These are phyloP conservation scores for Phialocephala sp. DNA, from an alignment of 2,329 filamentous ascomycete species.

Conservation along the genomic window DNA sequence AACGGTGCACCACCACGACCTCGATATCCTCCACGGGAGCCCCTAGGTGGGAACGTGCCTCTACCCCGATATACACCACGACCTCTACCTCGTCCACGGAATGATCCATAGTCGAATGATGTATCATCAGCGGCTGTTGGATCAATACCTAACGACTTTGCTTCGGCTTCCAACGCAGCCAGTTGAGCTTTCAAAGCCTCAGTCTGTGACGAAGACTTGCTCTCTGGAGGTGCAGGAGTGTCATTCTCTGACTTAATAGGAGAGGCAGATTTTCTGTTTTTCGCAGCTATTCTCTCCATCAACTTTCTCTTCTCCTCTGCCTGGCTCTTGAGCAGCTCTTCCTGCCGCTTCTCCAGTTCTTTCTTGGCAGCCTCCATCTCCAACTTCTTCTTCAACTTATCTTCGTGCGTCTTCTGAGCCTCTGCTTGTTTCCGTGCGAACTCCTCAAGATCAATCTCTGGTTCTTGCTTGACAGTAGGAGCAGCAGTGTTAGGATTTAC, in stretches of 20 bases:
- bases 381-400: constrained; percentile 65
- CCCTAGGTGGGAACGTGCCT: constrained; percentile 44
- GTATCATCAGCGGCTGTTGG: constrained; percentile 49
- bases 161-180: constrained; percentile 75
- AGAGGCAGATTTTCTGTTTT: constrained; percentile 44
- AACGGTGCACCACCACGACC: constrained; percentile 51
- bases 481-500: constrained; percentile 33
- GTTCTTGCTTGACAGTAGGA: constrained; percentile 38
- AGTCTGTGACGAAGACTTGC: constrained; percentile 54
- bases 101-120: constrained; percentile 42
- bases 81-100: constrained; percentile 50
- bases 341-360: constrained; percentile 69
- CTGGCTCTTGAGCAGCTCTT: constrained; percentile 66
- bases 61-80: constrained; percentile 46
- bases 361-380: constrained; percentile 66
- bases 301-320: constrained; percentile 68
- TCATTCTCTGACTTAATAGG: constrained; percentile 27
- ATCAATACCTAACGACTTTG: constrained; percentile 71
- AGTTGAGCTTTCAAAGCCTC: constrained; percentile 73
- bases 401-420: constrained; percentile 71
- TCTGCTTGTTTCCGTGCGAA: constrained; percentile 72
- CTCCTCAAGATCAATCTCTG: constrained; percentile 72
- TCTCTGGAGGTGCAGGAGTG: constrained; percentile 29
- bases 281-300: constrained; percentile 66
- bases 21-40: constrained; percentile 51